Conservation (phyloP, 2,329 filamentous ascomycete species). For the Cercospora janseana region DNA sequence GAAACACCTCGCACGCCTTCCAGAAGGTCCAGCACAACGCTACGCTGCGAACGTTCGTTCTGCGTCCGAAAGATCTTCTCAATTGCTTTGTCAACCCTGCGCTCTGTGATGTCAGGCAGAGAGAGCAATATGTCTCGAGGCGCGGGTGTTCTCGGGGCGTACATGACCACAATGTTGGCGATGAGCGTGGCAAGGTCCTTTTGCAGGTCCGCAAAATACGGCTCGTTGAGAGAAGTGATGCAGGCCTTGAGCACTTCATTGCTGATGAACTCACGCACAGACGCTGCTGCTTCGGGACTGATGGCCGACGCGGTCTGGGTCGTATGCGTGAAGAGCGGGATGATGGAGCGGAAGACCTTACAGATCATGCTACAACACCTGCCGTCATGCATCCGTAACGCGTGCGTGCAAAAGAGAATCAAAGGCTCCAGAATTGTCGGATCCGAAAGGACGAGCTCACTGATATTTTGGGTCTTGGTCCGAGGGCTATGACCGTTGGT, state of each 20-base stretch:
- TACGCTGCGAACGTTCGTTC: conserved; percentile 71
- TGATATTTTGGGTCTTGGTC: conserved; percentile 58
- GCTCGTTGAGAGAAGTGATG: conserved; percentile 86
- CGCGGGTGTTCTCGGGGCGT: conserved; percentile 66
- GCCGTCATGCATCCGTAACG: conserved; percentile 83
- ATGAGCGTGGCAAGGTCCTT: conserved; percentile 88
- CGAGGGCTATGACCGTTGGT: conserved; percentile 14
- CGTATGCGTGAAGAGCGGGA: conserved; percentile 67
- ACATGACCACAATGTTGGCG: conserved; percentile 76
- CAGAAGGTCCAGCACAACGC: conserved; percentile 77
- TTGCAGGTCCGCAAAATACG: conserved; percentile 94
- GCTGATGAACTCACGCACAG: conserved; percentile 84
- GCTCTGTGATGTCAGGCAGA: conserved; percentile 70
- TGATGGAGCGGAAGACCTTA: conserved; percentile 78
- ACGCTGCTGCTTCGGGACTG: conserved; percentile 50
- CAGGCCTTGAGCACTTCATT: conserved; percentile 85
- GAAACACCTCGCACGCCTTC: conserved; percentile 86
- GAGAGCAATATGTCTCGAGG: conserved; percentile 74
- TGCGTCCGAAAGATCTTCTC: conserved; percentile 34
- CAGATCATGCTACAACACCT: conserved; percentile 83
- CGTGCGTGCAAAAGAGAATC: conserved; percentile 87
- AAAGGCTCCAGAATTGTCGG: conserved; percentile 80
- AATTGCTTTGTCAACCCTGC: conserved; percentile 61
- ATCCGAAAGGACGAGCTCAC: conserved; percentile 77
- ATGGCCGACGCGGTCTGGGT: conserved; percentile 20